Evolutionary conservation across 2,329 filamentous ascomycete species (phyloP), one percentile per base, ranked within the genome.

Genomic region (Saccharata proteae): DNA sequence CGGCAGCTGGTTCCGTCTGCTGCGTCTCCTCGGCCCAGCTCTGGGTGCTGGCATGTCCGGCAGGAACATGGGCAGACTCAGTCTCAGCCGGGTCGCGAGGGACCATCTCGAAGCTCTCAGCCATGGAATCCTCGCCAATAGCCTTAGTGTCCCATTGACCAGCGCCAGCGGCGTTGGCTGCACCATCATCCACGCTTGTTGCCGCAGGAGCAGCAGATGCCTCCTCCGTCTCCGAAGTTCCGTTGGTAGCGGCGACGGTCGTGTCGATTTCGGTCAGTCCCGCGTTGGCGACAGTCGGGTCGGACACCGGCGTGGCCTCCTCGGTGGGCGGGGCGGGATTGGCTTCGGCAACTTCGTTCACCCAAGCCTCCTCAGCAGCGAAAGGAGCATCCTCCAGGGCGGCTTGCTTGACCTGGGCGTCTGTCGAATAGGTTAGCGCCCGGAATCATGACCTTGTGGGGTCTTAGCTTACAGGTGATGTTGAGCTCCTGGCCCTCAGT

Each of bases 11-110:
- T 14, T 54, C 37, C 18, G 41, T 35, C 16, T 48, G 40, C 18
- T 45, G 45, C 26, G 80, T 71, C 38, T 90, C 81, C 46, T 93
- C 84, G 16, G 82, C 82, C 82, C 82, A 92, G 46, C 77, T 84
- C 49, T 79, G 74, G 5, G 71, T 74, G 27, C 74, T 70, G n/a
- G 71, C 74, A 16, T 73, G 71, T 13, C 55, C 48, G 10, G 57
- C 54, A 13, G 51, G 40, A 27, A 66, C 59, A 24, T 73, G 52
- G 21, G 72, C 74, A 21, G 67, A 73, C 39, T 90, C 81, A 4
- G 79, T 77, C 64, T 92, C 84, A 30, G 72, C 61, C 27, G 77
- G 69, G 47, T 86, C 73, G 35, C 78, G 74, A 30, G 82, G 74
- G 26, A 82, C 65, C 52, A 84, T 74, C 38, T 92, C 78, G 72